These are phyloP conservation scores for Rhodotorula sp. DNA, from an alignment of 1,284 basidiomycete genomes.

Conservation along the genomic window DNA sequence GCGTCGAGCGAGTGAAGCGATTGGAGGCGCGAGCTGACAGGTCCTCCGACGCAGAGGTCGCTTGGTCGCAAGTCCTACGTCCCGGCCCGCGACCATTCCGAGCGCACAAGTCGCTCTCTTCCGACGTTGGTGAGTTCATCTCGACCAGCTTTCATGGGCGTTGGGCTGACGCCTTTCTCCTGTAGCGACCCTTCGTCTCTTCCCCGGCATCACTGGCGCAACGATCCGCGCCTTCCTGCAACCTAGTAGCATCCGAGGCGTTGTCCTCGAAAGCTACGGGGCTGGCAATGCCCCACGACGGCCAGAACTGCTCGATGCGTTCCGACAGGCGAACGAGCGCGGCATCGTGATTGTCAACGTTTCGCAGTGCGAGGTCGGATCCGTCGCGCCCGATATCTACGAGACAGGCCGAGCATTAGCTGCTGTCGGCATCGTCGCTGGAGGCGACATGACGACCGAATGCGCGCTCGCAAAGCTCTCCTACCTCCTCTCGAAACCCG, in stretches of 20 bases:
- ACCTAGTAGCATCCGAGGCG: slow-evolving; percentile 47
- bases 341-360: slow-evolving; percentile 87
- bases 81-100: slow-evolving; percentile 72
- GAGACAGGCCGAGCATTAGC: slow-evolving; percentile 74
- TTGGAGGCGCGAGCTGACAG: too few relatives aligned
- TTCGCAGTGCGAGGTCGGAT: slow-evolving; percentile 69
- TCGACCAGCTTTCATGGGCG: background rate
- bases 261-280: slow-evolving; percentile 85
- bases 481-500: slow-evolving; percentile 81
- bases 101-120: slow-evolving; percentile 76
- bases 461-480: slow-evolving; percentile 83
- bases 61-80: slow-evolving; percentile 78
- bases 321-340: slow-evolving; percentile 75
- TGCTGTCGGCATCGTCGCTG: slow-evolving; percentile 43
- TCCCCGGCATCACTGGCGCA: slow-evolving; percentile 76
- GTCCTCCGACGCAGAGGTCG: slow-evolving; percentile 55
- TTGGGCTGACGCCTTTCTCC: background rate
- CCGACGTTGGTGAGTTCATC: slow-evolving; percentile 65
- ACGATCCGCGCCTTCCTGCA: slow-evolving; percentile 69
- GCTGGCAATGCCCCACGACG: slow-evolving; percentile 61
- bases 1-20: slow-evolving; percentile 42
- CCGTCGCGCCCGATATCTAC: slow-evolving; percentile 55
- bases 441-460: slow-evolving; percentile 87
- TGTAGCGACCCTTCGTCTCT: slow-evolving; percentile 71
- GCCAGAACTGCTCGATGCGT: slow-evolving; percentile 54